Conservation (phyloP, 306 rosid species). For the Herpetospermum pedunculosum region DNA sequence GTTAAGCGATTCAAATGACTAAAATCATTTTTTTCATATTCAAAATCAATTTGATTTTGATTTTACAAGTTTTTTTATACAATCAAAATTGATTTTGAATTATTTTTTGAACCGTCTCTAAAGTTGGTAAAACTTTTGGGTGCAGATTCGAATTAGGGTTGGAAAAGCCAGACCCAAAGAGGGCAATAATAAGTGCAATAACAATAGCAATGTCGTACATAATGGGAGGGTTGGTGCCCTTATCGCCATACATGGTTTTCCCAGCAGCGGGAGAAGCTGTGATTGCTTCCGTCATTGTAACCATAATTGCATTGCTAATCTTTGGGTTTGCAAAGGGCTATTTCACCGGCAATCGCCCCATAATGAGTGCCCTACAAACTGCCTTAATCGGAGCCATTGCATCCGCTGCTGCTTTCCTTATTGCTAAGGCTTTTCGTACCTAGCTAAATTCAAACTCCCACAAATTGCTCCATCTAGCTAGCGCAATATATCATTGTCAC, state of each 20-base stretch:
- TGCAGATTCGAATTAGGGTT: slow-evolving; percentile 84
- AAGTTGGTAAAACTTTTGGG: too few species aligned
- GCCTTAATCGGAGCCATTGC: slow-evolving; percentile 76
- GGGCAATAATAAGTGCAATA: slow-evolving; percentile 74
- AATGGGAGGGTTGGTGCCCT: slow-evolving; percentile 69
- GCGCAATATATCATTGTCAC: not conserved
- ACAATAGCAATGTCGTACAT: slow-evolving; percentile 73
- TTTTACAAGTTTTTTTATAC: too few species aligned
- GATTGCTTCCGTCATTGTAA: slow-evolving; percentile 45
- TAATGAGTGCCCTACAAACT: slow-evolving; percentile 73
- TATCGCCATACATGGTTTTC: slow-evolving; percentile 56
- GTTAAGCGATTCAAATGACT: too few species aligned
- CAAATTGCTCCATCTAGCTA: not conserved
- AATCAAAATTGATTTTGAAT: too few species aligned
- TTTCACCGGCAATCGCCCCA: slow-evolving; percentile 62
- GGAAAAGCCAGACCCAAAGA: slow-evolving; percentile 86
- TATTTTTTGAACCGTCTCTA: too few species aligned
- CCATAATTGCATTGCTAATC: slow-evolving; percentile 50
- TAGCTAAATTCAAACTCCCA: not conserved
- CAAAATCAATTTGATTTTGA: too few species aligned
- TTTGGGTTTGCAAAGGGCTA: slow-evolving; percentile 82
- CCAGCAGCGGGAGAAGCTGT: slow-evolving; percentile 50
- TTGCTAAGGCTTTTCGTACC: slow-evolving; percentile 53
- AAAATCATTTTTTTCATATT: too few species aligned
- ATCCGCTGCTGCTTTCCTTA: slow-evolving; percentile 72